These are phyloP conservation scores for Exserohilum rostratum DNA, from an alignment of 2,329 filamentous ascomycete species.

Conservation along the genomic window DNA sequence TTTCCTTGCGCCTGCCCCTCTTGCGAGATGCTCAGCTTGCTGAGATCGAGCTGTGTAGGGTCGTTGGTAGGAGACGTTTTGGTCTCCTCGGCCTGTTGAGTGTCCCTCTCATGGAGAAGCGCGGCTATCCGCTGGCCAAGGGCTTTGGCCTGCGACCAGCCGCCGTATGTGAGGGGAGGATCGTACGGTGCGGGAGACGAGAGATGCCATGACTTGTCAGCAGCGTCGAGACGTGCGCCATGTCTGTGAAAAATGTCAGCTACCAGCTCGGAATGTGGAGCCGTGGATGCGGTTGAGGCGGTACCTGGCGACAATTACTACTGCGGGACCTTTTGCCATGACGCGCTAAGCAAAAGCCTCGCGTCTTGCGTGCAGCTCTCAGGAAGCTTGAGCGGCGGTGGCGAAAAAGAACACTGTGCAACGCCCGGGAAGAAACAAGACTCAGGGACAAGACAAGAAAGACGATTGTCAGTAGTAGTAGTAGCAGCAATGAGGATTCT, in stretches of 20 bases:
- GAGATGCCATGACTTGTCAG: constrained; percentile 93
- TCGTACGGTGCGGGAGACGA: constrained; percentile 94
- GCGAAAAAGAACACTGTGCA: constrained; percentile 12
- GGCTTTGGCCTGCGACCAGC: constrained; percentile 84
- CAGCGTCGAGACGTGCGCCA: constrained; percentile 90
- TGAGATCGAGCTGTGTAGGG: constrained; percentile 29
- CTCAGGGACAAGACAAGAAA: neutral
- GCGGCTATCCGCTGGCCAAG: constrained; percentile 84
- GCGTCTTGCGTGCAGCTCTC: constrained; percentile 19
- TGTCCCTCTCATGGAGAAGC: constrained; percentile 63
- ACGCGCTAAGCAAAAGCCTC: constrained; percentile 20
- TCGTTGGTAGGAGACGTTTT: constrained; percentile 25
- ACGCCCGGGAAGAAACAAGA: neutral
- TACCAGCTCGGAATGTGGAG: constrained; percentile 9
- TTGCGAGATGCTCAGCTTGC: constrained; percentile 24
- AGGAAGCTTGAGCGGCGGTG: constrained; percentile 13
- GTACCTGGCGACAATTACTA: constrained; percentile 59
- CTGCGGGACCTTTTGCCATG: constrained; percentile 55
- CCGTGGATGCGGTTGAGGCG: constrained; percentile 14
- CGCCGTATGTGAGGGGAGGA: constrained; percentile 90
- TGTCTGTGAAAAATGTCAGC: constrained; percentile 63
- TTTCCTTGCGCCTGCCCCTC: neutral
- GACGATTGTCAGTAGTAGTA: neutral
- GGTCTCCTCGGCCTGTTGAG: constrained; percentile 49
- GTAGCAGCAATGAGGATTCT: constrained; percentile 1